These are phyloP conservation scores for Leccinum subtestaceum DNA, from an alignment of 768 basidiomycete genomes.

Conservation along the genomic window DNA sequence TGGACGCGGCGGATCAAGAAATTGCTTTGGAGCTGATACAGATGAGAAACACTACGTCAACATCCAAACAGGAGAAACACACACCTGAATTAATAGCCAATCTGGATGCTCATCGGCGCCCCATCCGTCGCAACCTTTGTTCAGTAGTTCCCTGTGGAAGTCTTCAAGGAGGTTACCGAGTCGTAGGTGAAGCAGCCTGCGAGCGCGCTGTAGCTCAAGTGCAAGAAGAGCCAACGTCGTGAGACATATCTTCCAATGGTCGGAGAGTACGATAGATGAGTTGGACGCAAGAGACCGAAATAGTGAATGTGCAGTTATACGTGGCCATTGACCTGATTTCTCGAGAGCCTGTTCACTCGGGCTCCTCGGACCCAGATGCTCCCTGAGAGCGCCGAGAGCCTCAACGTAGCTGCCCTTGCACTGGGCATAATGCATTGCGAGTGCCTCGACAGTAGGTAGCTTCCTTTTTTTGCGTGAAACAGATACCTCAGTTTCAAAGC, in stretches of 20 bases:
- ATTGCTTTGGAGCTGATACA: slow-evolving; percentile 42
- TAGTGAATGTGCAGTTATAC: slow-evolving; percentile 30
- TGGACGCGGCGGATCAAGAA: slow-evolving; percentile 45
- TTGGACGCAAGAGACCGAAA: slow-evolving; percentile 30
- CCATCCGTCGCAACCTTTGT: slow-evolving; percentile 22
- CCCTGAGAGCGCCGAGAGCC: background rate
- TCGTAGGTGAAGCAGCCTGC: slow-evolving; percentile 31
- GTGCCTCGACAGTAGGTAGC: background rate
- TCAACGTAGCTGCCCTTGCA: slow-evolving; percentile 2
- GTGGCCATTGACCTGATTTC: slow-evolving; percentile 37
- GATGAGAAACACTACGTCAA: no score
- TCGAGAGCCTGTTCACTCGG: slow-evolving; percentile 11
- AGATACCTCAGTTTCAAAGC: slow-evolving; percentile 7
- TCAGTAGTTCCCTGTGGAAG: slow-evolving; percentile 28
- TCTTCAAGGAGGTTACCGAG: slow-evolving; percentile 28
- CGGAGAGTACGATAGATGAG: slow-evolving; percentile 12
- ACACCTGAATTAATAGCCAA: slow-evolving; percentile 49
- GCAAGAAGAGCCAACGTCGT: slow-evolving; percentile 28
- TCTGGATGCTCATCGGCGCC: slow-evolving; percentile 28
- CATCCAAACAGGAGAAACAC: background rate
- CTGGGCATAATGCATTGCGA: slow-evolving; percentile 11
- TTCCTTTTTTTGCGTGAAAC: background rate
- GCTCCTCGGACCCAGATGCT: slow-evolving; percentile 14
- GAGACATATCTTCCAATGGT: slow-evolving; percentile 33
- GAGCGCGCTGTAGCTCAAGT: slow-evolving; percentile 37